Percentiles rank a stretch among this genome's conserved stretches.
These are phyloP conservation scores for Leccinum variicolor DNA, from an alignment of 768 basidiomycete species.

Conservation along the genomic window DNA sequence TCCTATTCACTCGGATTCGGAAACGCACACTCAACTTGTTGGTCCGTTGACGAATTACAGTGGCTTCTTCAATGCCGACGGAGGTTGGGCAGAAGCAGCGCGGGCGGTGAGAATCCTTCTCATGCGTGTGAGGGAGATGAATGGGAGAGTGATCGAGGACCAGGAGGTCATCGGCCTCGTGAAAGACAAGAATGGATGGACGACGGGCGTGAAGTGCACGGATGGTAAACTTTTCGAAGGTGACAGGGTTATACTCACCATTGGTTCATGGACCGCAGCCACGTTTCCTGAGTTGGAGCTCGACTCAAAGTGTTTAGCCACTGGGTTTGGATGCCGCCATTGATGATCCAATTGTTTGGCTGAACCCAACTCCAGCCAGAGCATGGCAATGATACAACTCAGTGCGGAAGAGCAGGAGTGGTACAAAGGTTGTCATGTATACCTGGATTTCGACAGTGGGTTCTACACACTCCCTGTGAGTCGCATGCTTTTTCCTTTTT, in stretches of 20 bases:
- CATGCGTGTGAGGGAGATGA: constrained; percentile 50
- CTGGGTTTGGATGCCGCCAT: constrained; percentile 54
- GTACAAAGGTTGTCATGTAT: constrained; percentile 64
- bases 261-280: constrained; percentile 85
- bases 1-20: background rate
- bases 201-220: constrained; percentile 58
- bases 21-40: constrained; percentile 2
- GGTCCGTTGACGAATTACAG: constrained; percentile 21
- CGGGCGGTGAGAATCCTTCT: constrained; percentile 60
- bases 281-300: constrained; percentile 61
- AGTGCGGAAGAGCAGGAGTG: constrained; percentile 57
- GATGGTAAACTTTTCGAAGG: constrained; percentile 56
- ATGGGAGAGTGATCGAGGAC: constrained; percentile 57
- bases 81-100: constrained; percentile 83
- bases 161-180: constrained; percentile 54
- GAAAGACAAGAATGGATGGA: constrained; percentile 36
- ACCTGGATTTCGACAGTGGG: constrained; percentile 68
- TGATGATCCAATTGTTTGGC: background rate
- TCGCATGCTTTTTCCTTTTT: background rate
- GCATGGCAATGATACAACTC: constrained; percentile 75
- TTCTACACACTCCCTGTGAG: constrained; percentile 85
- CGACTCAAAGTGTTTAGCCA: constrained; percentile 58
- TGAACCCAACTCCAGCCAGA: constrained; percentile 53
- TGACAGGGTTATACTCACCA: constrained; percentile 63
- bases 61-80: constrained; percentile 72